Evolutionary conservation across 2,329 filamentous ascomycete species (phyloP).

Genomic region (Sporothrix curviconia): DNA sequence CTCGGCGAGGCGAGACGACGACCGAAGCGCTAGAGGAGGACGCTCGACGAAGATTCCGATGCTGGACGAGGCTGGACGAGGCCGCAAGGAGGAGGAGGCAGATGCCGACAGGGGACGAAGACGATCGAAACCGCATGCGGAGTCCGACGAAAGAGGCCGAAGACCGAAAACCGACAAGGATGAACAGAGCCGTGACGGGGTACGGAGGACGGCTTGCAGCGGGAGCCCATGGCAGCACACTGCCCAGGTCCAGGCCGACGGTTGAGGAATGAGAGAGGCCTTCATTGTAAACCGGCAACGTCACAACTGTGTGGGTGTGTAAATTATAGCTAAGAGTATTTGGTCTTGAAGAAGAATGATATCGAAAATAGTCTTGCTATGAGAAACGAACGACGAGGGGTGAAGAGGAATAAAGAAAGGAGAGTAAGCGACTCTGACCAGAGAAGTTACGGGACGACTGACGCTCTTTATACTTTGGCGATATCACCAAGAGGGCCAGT

Average conservation of each 20-base stretch:
- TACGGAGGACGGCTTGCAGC: conserved; percentile 1
- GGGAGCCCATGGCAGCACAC: background rate
- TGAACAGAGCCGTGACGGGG: background rate
- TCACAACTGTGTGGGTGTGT: too few relatives aligned
- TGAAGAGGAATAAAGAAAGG: too few relatives aligned
- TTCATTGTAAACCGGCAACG: too few relatives aligned
- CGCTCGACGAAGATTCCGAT: background rate
- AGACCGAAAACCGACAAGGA: background rate
- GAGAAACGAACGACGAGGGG: too few relatives aligned
- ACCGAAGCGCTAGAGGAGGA: background rate
- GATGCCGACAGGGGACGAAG: background rate
- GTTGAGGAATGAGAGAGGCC: background rate
- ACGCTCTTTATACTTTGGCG: too few relatives aligned
- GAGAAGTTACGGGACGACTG: too few relatives aligned
- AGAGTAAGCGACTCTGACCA: too few relatives aligned
- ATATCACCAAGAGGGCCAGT: too few relatives aligned
- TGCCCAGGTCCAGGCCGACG: conserved; percentile 4
- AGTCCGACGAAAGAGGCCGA: background rate
- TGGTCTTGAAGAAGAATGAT: background rate
- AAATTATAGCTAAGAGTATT: too few relatives aligned
- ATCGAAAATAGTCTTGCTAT: too few relatives aligned
- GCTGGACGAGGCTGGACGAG: background rate
- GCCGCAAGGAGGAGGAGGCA: background rate
- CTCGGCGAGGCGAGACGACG: background rate
- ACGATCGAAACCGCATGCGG: background rate